A percentile compares a stretch with the other conserved stretches of the same genome.
Evolutionary conservation across 1,139 yeast genomes (phyloP).

Genomic region (Candida sp.): DNA sequence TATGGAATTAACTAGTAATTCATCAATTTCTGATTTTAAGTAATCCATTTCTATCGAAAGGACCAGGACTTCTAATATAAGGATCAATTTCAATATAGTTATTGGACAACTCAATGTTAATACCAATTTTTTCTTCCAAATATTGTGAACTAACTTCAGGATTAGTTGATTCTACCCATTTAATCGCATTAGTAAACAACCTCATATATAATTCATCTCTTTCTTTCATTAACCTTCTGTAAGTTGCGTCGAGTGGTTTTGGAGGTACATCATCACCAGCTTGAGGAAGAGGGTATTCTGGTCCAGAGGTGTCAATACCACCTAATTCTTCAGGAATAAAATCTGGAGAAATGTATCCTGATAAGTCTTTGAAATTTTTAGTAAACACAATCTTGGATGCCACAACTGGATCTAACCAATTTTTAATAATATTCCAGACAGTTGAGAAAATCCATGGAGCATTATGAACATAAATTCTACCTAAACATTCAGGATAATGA

Average conservation of each 20-base stretch:
- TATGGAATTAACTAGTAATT: background rate
- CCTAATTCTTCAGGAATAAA: conserved; percentile 40
- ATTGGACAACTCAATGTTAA: conserved; percentile 24
- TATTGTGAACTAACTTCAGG: conserved; percentile 36
- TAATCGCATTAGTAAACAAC: conserved; percentile 33
- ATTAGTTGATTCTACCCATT: conserved; percentile 42
- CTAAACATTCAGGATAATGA: conserved; percentile 47
- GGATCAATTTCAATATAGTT: conserved; percentile 39
- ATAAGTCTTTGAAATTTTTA: conserved; percentile 33
- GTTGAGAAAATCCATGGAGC: conserved; percentile 52
- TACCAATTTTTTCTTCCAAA: conserved; percentile 35
- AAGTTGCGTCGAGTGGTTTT: conserved; percentile 25
- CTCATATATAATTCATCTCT: conserved; percentile 29
- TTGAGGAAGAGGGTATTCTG: conserved; percentile 27
- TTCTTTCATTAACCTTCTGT: conserved; percentile 23
- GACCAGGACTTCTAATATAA: conserved; percentile 35
- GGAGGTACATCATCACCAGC: conserved; percentile 29
- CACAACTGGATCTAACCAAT: conserved; percentile 47
- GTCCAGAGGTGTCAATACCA: conserved; percentile 29
- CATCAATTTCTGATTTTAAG: conserved; percentile 1
- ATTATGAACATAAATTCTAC: conserved; percentile 35
- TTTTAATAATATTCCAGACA: conserved; percentile 44
- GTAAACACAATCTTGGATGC: conserved; percentile 44
- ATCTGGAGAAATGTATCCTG: conserved; percentile 26
- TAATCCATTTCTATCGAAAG: conserved; percentile 36